Conservation (phyloP, 2,329 filamentous ascomycete species). For the Xylaria polymorpha region DNA sequence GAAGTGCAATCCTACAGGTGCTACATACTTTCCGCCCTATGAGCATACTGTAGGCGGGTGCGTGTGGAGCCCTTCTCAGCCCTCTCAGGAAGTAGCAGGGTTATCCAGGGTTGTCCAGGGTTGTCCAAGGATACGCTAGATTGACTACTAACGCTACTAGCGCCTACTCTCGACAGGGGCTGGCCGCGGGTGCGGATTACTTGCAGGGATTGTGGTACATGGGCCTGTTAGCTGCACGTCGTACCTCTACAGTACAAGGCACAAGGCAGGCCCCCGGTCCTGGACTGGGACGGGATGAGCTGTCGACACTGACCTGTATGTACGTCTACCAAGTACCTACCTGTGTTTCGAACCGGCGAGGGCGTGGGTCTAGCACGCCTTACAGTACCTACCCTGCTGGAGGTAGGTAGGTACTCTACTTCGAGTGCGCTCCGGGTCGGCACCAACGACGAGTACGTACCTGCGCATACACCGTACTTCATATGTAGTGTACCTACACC, state of each 20-base stretch:
- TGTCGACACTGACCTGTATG: constrained; percentile 10
- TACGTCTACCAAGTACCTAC: not conserved
- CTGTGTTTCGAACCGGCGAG: not conserved
- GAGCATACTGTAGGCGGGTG: constrained; percentile 25
- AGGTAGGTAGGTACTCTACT: constrained; percentile 11
- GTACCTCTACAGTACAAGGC: constrained; percentile 35
- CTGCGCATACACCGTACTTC: constrained; percentile 13
- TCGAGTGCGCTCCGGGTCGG: not conserved
- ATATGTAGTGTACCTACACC: constrained; percentile 19
- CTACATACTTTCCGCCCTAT: constrained; percentile 37
- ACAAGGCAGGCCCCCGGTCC: constrained; percentile 9
- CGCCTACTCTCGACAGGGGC: constrained; percentile 29
- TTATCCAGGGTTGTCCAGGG: constrained; percentile 15
- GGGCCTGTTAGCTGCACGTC: constrained; percentile 23
- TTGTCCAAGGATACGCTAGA: constrained; percentile 14
- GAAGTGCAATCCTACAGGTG: constrained; percentile 3
- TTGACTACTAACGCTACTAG: constrained; percentile 29
- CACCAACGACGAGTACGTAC: constrained; percentile 3
- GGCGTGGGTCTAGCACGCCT: constrained; percentile 7
- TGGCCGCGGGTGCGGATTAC: constrained; percentile 35
- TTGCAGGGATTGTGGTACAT: constrained; percentile 38
- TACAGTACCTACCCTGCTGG: not conserved
- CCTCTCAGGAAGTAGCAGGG: constrained; percentile 35
- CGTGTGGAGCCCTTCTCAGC: constrained; percentile 35
- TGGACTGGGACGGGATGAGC: constrained; percentile 13